Evolutionary conservation across 495 filamentous ascomycete species (phyloP), one percentile per base, ranked within the genome.

Genomic region (Copromyces sp.): DNA sequence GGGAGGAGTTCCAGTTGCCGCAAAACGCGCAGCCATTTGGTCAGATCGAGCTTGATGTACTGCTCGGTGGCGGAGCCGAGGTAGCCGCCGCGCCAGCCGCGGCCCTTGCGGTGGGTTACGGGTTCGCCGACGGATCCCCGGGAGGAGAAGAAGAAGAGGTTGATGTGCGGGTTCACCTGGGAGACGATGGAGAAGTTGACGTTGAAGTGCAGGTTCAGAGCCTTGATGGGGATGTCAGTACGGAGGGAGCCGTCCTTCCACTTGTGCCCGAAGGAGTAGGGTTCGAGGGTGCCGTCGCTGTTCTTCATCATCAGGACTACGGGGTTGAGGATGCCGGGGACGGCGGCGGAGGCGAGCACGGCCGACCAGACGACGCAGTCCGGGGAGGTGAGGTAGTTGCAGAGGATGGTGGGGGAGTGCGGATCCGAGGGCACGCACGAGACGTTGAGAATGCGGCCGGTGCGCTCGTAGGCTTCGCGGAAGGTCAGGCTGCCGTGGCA

Each of bases 311-410:
- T 98, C 45, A 99, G 83, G 3, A 98, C 94, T 2, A 99, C 94
- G 0, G 96, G 96, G 77, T 97, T 97, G 69, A 97, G 84, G 73
- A 99, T 98, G 0, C 96, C 95, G 0, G 95, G 95, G 6, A 99
- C 95, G 16, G 95, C 95, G 11, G 96, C 95, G 6, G 94, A 98
- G 12, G 96, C 95, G 14, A 99, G 84, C 9, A 98, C 94, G 14
- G 96, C 96, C 35, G 92, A 95, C 94, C 97, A 99, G 73, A 99
- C 96, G 68, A 98, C 96, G 77, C 96, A 98, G 83, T 99, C 93
- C 0, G 96, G 96, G 12, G 89, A 90, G 4, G 95, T 99, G 37
- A 98, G 85, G 79, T 98, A 97, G 82, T 99, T 99, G 72, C 91
- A 90, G 16, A 98, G 85, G 71, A 98, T 94, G 14, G 92, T 93